Base-by-base conservation (phyloP, 352 stramenopile species). In the Plasmopara halstedii region DNA sequence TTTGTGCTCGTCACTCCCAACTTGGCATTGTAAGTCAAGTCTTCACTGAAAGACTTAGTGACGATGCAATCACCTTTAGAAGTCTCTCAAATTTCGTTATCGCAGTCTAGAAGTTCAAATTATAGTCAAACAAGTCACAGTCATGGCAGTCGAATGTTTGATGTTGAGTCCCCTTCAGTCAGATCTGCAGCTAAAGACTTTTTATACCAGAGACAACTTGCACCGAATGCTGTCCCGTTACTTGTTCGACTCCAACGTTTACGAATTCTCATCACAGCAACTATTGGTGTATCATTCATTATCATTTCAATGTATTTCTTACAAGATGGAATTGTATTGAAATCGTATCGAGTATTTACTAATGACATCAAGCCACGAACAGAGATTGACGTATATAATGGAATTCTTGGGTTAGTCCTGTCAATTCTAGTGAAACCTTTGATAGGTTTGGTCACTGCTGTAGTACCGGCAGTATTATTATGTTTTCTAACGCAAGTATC, bases 11-110 rank as follows among this genome's bases (percentile, higher is more conserved):
- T 53, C 62, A 62, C 50, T 50, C 42, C 51, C 29, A 26, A 56
- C 50, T 56, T 56, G 44, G 42, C 49, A 22, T 51, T 50, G 45
- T 38, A 43, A 8, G 7, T 29, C 14, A 18, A 29, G 25, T 45
- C 50, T 36, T 20, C 23, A 34, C 10, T 47, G 21, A 22, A 47
- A 44, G 15, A 14, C 33, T 33, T 38, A 29, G 55, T 49, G 34
- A 27, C 26, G 31, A 78, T 83, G 75, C 38, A 72, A 32, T 83
- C 75, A 29, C 72, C 75, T 33, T 53, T 87, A 26, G 60, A 68
- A 33, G 67, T 87, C 63, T 87, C 75, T 8, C 71, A 77, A 50
- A 85, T 87, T 49, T 73, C 71, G 18, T 46, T 85, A 31, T 83
- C 74, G 34, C 67, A 71, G 38, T 76, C 69, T 17, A 46, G 46